Evolutionary conservation across 495 filamentous ascomycete genomes (phyloP).

Genomic region (Penicillium coprophilum): DNA sequence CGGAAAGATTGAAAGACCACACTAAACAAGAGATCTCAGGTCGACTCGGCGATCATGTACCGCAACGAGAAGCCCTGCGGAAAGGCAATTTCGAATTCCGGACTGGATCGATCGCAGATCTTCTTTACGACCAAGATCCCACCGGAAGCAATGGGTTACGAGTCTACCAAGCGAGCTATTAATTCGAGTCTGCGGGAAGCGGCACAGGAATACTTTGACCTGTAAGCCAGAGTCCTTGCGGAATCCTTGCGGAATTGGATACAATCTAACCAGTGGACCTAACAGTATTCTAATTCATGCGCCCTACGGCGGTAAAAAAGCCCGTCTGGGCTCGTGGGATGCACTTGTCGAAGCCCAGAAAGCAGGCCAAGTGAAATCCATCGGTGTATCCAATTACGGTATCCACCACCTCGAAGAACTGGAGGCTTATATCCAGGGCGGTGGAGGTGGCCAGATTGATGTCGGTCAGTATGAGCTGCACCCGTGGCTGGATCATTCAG

Average conservation of each 20-base stretch:
- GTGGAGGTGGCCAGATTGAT: slow-evolving; percentile 71
- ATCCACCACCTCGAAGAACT: slow-evolving; percentile 60
- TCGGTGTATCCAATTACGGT: slow-evolving; percentile 58
- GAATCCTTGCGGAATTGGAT: background rate
- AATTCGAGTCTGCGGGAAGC: slow-evolving; percentile 34
- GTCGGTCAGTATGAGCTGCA: slow-evolving; percentile 89
- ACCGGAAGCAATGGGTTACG: slow-evolving; percentile 51
- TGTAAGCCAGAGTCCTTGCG: too few relatives aligned
- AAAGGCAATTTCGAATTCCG: slow-evolving; percentile 44
- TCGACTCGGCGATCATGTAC: slow-evolving; percentile 58
- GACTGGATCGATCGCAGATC: slow-evolving; percentile 44
- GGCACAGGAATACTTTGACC: slow-evolving; percentile 61
- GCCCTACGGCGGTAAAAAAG: slow-evolving; percentile 54
- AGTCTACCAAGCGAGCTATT: slow-evolving; percentile 39
- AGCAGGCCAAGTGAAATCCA: slow-evolving; percentile 47
- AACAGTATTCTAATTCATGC: slow-evolving; percentile 53
- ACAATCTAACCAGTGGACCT: background rate
- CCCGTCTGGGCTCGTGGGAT: slow-evolving; percentile 46
- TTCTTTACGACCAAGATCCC: slow-evolving; percentile 61
- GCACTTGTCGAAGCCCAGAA: slow-evolving; percentile 55
- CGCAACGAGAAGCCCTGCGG: slow-evolving; percentile 55
- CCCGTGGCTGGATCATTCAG: slow-evolving; percentile 72
- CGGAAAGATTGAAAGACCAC: background rate
- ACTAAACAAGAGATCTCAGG: slow-evolving; percentile 37
- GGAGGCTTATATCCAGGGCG: slow-evolving; percentile 68